Conservation (phyloP, 1,284 basidiomycete species). For the Moesziomyces sp. region DNA sequence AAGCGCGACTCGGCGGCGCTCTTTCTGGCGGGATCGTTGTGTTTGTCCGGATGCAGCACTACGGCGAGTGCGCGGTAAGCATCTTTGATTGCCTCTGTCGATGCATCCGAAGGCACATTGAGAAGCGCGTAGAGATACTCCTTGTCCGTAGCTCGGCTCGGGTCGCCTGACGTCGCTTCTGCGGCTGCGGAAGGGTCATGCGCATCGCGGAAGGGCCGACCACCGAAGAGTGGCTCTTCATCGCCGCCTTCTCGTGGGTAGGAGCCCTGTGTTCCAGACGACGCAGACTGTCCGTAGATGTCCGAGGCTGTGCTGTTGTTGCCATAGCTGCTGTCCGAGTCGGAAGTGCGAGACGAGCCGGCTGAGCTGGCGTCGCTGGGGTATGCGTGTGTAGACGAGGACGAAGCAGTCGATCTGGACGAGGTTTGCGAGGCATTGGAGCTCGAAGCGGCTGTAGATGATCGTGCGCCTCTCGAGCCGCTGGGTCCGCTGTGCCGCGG, state of each 20-base stretch:
- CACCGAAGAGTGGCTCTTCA: slow-evolving; percentile 63
- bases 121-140: slow-evolving; percentile 70
- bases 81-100: slow-evolving; percentile 77
- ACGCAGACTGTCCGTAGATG: slow-evolving; percentile 30
- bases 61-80: slow-evolving; percentile 77
- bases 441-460: slow-evolving; percentile 2
- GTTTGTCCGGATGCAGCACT: slow-evolving; percentile 87
- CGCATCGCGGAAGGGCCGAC: slow-evolving; percentile 58
- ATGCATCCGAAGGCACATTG: slow-evolving; percentile 76
- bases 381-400: background rate
- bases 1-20: slow-evolving; percentile 76
- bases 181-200: slow-evolving; percentile 18
- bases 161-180: slow-evolving; percentile 1
- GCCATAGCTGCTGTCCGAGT: background rate
- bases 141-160: slow-evolving; percentile 23
- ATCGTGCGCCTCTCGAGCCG: slow-evolving; percentile 1
- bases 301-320: slow-evolving; percentile 6
- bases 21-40: slow-evolving; percentile 74
- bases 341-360: slow-evolving; percentile 9
- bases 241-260: slow-evolving; percentile 26
- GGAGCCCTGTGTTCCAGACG: slow-evolving; percentile 20
- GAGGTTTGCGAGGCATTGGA: background rate
- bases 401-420: slow-evolving; percentile 5
- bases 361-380: background rate
- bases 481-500: slow-evolving; percentile 3